Conservation (phyloP, 2,329 filamentous ascomycete genomes). For the Colletotrichum shisoi region DNA sequence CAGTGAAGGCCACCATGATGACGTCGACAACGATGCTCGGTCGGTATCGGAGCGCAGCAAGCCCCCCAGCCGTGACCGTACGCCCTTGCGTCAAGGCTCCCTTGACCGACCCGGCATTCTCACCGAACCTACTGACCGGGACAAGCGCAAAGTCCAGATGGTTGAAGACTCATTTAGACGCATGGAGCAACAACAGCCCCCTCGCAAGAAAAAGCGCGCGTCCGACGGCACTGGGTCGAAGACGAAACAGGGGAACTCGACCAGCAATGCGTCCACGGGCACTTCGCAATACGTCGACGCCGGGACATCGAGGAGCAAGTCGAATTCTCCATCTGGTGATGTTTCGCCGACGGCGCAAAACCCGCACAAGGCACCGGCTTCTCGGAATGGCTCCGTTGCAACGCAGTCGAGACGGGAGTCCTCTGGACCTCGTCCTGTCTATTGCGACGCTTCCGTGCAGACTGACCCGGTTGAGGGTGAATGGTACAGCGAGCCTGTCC, state of each 20-base stretch:
- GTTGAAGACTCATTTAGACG: conserved; percentile 70
- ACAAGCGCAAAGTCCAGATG: conserved; percentile 72
- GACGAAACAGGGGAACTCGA: conserved; percentile 44
- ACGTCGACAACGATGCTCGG: conserved; percentile 61
- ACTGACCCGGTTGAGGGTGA: conserved; percentile 63
- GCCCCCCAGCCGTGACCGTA: conserved; percentile 71
- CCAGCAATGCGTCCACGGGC: conserved; percentile 22
- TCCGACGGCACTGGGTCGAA: conserved; percentile 60
- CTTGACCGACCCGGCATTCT: conserved; percentile 67
- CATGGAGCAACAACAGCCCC: conserved; percentile 65
- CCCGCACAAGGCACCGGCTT: conserved; percentile 43
- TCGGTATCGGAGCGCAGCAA: conserved; percentile 67
- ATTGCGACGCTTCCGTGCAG: conserved; percentile 62
- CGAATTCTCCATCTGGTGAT: conserved; percentile 58
- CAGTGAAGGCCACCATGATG: conserved; percentile 68
- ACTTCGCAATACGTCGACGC: conserved; percentile 59
- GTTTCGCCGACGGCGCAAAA: conserved; percentile 50
- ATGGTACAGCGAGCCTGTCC: conserved; percentile 57
- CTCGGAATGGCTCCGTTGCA: conserved; percentile 45
- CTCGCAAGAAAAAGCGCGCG: conserved; percentile 68
- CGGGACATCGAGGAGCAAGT: conserved; percentile 62
- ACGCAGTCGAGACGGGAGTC: conserved; percentile 52
- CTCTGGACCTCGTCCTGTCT: conserved; percentile 52
- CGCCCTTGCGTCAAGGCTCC: conserved; percentile 67
- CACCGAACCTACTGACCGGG: conserved; percentile 70